Evolutionary conservation across 441 rosid species (phyloP), one percentile per base, ranked within the genome.

Genomic region (Brassica balearica): DNA sequence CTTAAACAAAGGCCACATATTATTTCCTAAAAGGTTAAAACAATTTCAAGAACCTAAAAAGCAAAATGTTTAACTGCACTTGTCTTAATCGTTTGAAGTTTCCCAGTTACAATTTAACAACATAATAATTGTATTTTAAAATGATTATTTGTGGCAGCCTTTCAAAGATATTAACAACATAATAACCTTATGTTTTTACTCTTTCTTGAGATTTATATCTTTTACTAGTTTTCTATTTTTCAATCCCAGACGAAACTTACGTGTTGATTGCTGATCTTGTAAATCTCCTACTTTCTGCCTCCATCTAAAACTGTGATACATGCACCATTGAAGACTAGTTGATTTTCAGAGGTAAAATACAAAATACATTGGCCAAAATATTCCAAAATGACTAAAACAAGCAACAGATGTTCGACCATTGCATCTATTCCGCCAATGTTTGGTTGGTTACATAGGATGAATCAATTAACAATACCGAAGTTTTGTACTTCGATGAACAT

Each of bases 1-100:
- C 41, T 72, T 17, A 71, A 77, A 65, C 55, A 38, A 10, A 29
- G 5, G n/a, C 34, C 25, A 20, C 73, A 59, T 60, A 71, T 60
- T 60, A 25, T 25, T n/a, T 68, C 32, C 9, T 59, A 15, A 43
- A 10, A 41, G 14, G 29, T 32, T 11, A 34, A 63, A 70, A n/a
- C 36, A 55, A 15, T 34, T 36, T 77, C 22, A 36, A 53, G 55
- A 62, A n/a, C 66, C 11, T 64, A 32, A 15, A 64, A 62, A 7
- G 11, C 41, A 63, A 68, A 55, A 76, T 12, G 32, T 59, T 20
- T 22, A 60, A 22, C 64, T 59, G 64, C 63, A 9, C n/a, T 20
- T 22, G 7, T 59, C 63, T 59, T 59, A 19, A 20, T 20, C 27
- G n/a, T 20, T 20, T 58, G 27, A n/a, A 58, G 27, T 58, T 20